phyloP scores from a whole-genome alignment of 495 filamentous ascomycete species.

The Tuber melanosporum region DNA sequence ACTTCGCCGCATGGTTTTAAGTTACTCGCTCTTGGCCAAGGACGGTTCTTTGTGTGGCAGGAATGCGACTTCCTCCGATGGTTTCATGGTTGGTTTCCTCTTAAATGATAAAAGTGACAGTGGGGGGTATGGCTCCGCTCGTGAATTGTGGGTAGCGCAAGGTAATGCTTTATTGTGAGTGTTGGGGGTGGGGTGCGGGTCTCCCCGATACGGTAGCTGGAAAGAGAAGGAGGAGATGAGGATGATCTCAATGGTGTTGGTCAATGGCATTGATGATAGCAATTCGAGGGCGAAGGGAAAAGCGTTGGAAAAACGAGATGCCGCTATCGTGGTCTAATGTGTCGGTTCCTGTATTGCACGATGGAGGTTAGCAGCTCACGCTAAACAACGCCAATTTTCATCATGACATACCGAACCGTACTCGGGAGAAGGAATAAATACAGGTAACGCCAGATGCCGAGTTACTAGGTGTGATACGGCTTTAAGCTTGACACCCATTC shows the following conservation, averaged over 20 bases:
- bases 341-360: not conserved
- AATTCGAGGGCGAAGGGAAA: not conserved
- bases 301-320: not conserved
- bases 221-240: not conserved
- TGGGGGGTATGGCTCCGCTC: not conserved
- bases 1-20: not conserved
- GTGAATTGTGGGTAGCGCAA: not conserved
- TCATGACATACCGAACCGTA: not conserved
- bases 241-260: not conserved
- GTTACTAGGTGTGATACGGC: not conserved
- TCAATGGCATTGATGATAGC: not conserved
- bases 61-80: not conserved
- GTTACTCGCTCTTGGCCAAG: not conserved
- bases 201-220: not conserved
- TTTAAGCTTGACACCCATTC: not conserved
- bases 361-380: not conserved
- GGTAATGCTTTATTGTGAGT: not conserved
- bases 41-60: not conserved
- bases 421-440: not conserved
- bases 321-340: not conserved
- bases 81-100: not conserved
- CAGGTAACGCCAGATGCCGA: not conserved
- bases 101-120: not conserved
- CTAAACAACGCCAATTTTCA: not conserved
- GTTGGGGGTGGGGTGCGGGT: not conserved